phyloP scores from a whole-genome alignment of 2,329 filamentous ascomycete genomes.

The Zelopaecilomyces penicillatus region DNA sequence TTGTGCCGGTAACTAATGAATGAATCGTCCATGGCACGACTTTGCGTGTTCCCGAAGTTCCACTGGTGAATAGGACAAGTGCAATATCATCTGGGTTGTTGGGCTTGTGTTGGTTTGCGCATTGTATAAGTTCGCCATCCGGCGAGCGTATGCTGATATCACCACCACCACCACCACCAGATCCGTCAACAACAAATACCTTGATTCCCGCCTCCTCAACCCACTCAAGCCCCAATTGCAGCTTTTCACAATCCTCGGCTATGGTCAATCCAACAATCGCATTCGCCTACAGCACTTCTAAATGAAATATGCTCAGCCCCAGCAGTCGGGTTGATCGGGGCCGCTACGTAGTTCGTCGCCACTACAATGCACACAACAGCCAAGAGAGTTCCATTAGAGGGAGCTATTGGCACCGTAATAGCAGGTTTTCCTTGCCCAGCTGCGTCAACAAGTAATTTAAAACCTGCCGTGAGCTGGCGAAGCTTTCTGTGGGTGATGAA shows the following conservation, averaged over 20 bases:
- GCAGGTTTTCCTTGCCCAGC: slow-evolving; percentile 26
- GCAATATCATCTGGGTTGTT: slow-evolving; percentile 39
- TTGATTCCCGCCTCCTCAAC: slow-evolving; percentile 24
- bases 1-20: slow-evolving; percentile 41
- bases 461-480: slow-evolving; percentile 22
- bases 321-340: slow-evolving; percentile 41
- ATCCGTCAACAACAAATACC: slow-evolving; percentile 31
- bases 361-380: slow-evolving; percentile 41
- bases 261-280: slow-evolving; percentile 39
- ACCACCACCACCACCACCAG: slow-evolving; percentile 30
- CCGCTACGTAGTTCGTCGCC: slow-evolving; percentile 41
- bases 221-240: slow-evolving; percentile 27
- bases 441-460: slow-evolving; percentile 20
- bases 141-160: slow-evolving; percentile 23
- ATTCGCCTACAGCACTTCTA: too few species aligned
- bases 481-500: slow-evolving; percentile 26
- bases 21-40: slow-evolving; percentile 44
- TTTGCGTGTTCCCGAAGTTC: slow-evolving; percentile 50
- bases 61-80: slow-evolving; percentile 48
- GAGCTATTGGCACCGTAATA: slow-evolving; percentile 33
- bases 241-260: slow-evolving; percentile 27
- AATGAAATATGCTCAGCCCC: slow-evolving; percentile 40
- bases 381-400: slow-evolving; percentile 46
- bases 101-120: slow-evolving; percentile 12
- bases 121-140: slow-evolving; percentile 5